Base-by-base conservation (phyloP, 2,329 filamentous ascomycete species). In the Cladosporium sp. region DNA sequence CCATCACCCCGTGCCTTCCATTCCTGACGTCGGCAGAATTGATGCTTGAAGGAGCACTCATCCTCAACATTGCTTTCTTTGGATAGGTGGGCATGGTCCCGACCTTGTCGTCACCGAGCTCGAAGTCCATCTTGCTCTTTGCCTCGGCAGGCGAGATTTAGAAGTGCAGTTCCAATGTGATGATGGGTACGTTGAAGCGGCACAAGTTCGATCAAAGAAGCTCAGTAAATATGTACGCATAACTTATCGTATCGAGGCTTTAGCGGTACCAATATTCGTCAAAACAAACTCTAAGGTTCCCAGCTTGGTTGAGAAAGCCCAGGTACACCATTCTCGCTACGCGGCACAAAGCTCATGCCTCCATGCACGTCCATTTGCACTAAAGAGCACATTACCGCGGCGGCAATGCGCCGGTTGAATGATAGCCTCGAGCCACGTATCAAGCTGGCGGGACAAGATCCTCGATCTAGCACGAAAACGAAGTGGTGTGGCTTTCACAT, bases 1-100 rank as follows among this genome's bases (percentile, higher is more conserved):
- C 55, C 37, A 57, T 57, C 17, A 57, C 55, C 2, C 55, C 55
- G 44, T 57, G 55, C 19, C 47, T 42, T 19, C 55, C 55, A n/a
- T 57, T 57, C 17, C 47, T 36, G 13, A 57, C 55, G 12, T 57
- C 55, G 13, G 55, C 36, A 20, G 55, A 57, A 19, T 51, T 57
- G 25, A 57, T 49, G 22, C 55, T 57, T 17, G 55, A 57, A 10
- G 55, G 42, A 25, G 42, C 39, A 35, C 55, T 57, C 45, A 44
- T 50, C 44, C 35, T 39, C 22, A 39, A 13, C 34, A 39, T 32
- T 32, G 40, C 53, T 42, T 56, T 48, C 28, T 49, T 56, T 15
- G 25, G 53, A 8, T 48, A 49, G 24, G 34, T 20, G 44, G 45
- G 53, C 51, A 54, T 44, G n/a, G 25, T 13, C 22, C 37, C 37